These are phyloP conservation scores for Euphorbia peplus DNA, from an alignment of 345 rosid genomes.

Conservation along the genomic window DNA sequence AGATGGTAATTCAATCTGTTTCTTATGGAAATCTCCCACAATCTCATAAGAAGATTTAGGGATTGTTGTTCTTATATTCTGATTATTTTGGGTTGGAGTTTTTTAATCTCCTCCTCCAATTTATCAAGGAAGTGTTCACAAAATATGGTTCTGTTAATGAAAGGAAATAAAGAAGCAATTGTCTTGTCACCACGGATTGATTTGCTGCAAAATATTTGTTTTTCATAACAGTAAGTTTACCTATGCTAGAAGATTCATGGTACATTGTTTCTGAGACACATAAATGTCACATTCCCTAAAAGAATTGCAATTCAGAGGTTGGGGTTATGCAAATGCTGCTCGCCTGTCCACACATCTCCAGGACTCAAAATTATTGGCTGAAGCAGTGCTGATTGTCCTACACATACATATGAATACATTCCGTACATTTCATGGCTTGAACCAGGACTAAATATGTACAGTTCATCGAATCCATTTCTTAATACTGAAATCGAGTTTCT, in stretches of 20 bases:
- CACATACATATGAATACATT: slow-evolving; percentile 63
- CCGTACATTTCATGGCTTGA: slow-evolving; percentile 60
- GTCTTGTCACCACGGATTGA: not conserved
- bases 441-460: slow-evolving; percentile 84
- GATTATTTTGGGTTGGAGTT: no score
- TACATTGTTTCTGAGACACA: not conserved
- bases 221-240: not conserved
- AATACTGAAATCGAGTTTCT: slow-evolving; percentile 71
- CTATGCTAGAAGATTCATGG: not conserved
- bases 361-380: slow-evolving; percentile 56
- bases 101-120: no score
- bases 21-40: no score
- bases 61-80: no score
- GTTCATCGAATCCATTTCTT: slow-evolving; percentile 67
- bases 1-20: no score
- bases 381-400: slow-evolving; percentile 65
- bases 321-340: slow-evolving; percentile 64
- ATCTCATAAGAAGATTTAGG: no score
- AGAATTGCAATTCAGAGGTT: slow-evolving; percentile 33
- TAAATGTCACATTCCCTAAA: not conserved
- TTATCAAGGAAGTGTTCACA: no score
- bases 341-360: slow-evolving; percentile 67
- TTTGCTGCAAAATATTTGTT: not conserved
- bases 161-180: no score
- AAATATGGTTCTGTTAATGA: no score